Conservation (phyloP, 768 basidiomycete species). For the Lentinula sp. region DNA sequence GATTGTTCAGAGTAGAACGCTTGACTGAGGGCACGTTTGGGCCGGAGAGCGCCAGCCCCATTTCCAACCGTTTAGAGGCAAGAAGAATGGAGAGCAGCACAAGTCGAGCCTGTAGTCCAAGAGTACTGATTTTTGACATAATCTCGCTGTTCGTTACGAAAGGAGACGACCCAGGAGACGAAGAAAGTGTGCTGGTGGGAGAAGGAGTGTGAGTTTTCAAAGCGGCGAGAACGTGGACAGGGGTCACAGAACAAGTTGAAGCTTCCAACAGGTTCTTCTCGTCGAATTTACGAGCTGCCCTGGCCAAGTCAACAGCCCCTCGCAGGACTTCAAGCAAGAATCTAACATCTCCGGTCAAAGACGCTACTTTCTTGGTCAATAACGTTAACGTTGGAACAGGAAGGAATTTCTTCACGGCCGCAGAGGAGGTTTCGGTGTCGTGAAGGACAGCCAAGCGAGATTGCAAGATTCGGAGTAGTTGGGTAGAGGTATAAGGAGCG, state of each 20-base stretch:
- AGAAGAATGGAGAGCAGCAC: conserved; percentile 60
- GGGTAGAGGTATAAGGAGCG: conserved; percentile 66
- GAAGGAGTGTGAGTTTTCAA: conserved; percentile 64
- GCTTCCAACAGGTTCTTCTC: conserved; percentile 19
- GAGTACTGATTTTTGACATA: conserved; percentile 55
- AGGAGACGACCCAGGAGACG: conserved; percentile 14
- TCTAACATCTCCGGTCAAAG: conserved; percentile 79
- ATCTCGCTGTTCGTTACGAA: conserved; percentile 49
- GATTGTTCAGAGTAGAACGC: conserved; percentile 34
- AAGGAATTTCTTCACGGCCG: conserved; percentile 45
- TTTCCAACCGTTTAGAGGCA: conserved; percentile 55
- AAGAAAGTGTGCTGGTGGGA: conserved; percentile 12
- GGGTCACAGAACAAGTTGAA: conserved; percentile 40
- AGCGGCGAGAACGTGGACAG: conserved; percentile 65
- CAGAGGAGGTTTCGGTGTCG: conserved; percentile 24
- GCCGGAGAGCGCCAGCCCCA: conserved; percentile 45
- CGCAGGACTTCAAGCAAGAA: conserved; percentile 76
- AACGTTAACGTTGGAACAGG: conserved; percentile 59
- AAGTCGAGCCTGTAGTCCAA: conserved; percentile 72
- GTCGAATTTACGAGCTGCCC: conserved; percentile 20
- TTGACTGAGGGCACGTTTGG: conserved; percentile 37
- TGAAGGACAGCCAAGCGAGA: conserved; percentile 54
- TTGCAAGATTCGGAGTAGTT: conserved; percentile 64
- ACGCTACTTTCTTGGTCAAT: conserved; percentile 75
- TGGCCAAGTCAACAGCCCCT: conserved; percentile 68